Conservation (phyloP, 352 stramenopile genomes). For the Pythium monospermum region DNA sequence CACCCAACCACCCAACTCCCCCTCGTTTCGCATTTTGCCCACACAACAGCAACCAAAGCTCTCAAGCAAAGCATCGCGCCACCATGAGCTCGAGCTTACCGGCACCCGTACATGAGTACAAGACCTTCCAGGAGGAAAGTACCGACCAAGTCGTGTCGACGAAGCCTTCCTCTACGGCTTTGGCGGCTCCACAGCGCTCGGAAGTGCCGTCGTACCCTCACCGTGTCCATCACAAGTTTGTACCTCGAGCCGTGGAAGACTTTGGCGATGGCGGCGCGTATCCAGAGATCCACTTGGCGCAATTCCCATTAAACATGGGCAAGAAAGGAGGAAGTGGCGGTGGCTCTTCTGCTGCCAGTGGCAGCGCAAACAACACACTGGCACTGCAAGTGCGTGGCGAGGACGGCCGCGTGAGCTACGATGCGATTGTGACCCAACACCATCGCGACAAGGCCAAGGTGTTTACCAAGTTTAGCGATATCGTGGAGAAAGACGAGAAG, state of each 20-base stretch:
- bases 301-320: slow-evolving; percentile 96
- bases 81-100: slow-evolving; percentile 73
- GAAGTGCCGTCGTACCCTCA: slow-evolving; percentile 49
- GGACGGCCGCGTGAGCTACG: slow-evolving; percentile 88
- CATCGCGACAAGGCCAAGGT: slow-evolving; percentile 94
- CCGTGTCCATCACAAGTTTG: slow-evolving; percentile 49
- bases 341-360: background rate
- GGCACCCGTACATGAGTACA: slow-evolving; percentile 66
- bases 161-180: slow-evolving; percentile 1
- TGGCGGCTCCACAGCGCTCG: background rate
- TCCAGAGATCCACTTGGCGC: slow-evolving; percentile 97
- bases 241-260: slow-evolving; percentile 71
- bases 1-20: slow-evolving; percentile 12
- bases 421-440: slow-evolving; percentile 96
- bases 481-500: slow-evolving; percentile 89
- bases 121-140: slow-evolving; percentile 46
- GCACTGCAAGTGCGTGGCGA: slow-evolving; percentile 92
- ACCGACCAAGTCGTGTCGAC: background rate
- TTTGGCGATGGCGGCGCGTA: slow-evolving; percentile 98
- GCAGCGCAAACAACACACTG: slow-evolving; percentile 46
- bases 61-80: background rate
- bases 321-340: slow-evolving; percentile 62
- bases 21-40: background rate
- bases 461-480: slow-evolving; percentile 91
- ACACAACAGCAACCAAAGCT: background rate